Evolutionary conservation across 768 basidiomycete genomes (phyloP), one percentile per base, ranked within the genome.

Genomic region (Psilocybe subaeruginosa): DNA sequence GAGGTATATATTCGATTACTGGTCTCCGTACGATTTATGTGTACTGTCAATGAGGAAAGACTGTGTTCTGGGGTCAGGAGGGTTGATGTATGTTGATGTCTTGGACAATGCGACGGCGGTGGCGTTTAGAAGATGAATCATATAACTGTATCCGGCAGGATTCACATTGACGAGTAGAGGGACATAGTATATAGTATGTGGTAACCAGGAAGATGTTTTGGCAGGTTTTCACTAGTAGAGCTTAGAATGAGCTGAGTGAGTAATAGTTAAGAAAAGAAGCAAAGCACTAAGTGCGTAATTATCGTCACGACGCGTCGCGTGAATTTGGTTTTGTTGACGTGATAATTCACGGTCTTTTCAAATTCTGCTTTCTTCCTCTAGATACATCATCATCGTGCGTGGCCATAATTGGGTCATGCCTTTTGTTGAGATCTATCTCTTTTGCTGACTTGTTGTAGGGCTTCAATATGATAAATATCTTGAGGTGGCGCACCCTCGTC

Each of bases 1-100:
- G 66, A 82, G 85, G 70, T 85, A 85, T 23, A 85, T 84, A 60
- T 85, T 84, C 3, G 84, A 79, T 65, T 85, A 85, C 66, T 23
- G 23, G 2, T 23, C 0, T 23, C 23, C 23, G 23, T 23, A 23
- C 23, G 23, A 23, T 23, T 23, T 2, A 23, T 2, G 23, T 23
- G 23, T 23, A 23, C 23, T 23, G 23, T 23, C 23, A 2, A 23
- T 23, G 23, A 23, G 23, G 23, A 23, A 23, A 23, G 23, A 23
- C 23, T 23, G 23, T 19, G 19, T 2, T 2, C 23, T 23, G 23
- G 23, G 23, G 23, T 23, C 2, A 23, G 23, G 23, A 23, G 23
- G 2, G 23, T 23, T 2, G 23, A 23, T 23, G 23, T 23, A 23
- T 23, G 23, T 23, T 23, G 23, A 23, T 23, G 23, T 23, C 23